These are phyloP conservation scores for Solanum dulcamara DNA, from an alignment of 257 asterid species.

Conservation along the genomic window DNA sequence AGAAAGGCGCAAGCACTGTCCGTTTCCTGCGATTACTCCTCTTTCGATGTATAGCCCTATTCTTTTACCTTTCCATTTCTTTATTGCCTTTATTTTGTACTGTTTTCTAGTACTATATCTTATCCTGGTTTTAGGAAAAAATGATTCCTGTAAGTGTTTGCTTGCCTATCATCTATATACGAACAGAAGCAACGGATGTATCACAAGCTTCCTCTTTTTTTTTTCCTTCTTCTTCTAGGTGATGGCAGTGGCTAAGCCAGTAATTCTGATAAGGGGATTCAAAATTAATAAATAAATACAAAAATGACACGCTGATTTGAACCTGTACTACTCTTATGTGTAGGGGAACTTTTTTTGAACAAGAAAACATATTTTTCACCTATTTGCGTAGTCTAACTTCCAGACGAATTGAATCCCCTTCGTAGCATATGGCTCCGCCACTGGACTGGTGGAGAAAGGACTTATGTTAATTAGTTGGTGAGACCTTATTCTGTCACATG, in stretches of 20 bases:
- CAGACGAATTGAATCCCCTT: not conserved
- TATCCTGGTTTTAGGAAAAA: not conserved
- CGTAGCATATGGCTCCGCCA: not conserved
- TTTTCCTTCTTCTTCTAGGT: not conserved
- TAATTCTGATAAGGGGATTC: not conserved
- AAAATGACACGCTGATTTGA: not conserved
- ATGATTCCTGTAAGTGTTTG: not conserved
- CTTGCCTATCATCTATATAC: not conserved
- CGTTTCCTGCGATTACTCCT: constrained; percentile 52
- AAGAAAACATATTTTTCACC: not conserved
- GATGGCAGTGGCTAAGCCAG: not conserved
- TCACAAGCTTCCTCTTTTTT: not conserved
- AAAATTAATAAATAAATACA: not conserved
- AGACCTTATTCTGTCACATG: not conserved
- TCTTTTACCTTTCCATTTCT: not conserved
- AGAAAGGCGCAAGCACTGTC: constrained; percentile 17
- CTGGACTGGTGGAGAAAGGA: not conserved
- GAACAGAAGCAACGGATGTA: not conserved
- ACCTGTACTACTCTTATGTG: not conserved
- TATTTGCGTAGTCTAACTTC: not conserved
- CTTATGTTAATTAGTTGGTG: not conserved
- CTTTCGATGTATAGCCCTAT: constrained; percentile 45
- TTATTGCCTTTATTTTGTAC: not conserved
- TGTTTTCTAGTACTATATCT: not conserved
- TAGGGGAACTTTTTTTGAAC: not conserved